phyloP scores from a whole-genome alignment of 345 rosid species.

The Linum lewisii region DNA sequence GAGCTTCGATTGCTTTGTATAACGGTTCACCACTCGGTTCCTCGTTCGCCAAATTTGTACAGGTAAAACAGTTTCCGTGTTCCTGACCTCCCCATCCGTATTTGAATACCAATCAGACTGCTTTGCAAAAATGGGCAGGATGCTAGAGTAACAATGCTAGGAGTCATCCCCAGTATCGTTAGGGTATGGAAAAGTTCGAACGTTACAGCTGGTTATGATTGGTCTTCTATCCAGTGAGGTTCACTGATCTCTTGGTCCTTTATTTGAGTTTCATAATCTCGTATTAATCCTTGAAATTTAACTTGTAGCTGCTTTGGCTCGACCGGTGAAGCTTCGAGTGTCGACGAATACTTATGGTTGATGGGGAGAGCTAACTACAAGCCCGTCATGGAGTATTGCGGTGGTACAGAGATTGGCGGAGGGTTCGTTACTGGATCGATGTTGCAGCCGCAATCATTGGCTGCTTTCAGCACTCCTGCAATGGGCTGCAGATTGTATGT shows the following conservation, averaged over 20 bases:
- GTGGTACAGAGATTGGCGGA: constrained; percentile 97
- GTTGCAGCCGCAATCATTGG: constrained; percentile 73
- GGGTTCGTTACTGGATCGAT: constrained; percentile 75
- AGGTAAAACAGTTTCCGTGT: constrained; percentile 36
- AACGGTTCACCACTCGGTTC: constrained; percentile 89
- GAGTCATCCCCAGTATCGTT: constrained; percentile 94
- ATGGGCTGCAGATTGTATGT: constrained; percentile 91
- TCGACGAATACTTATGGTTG: constrained; percentile 88
- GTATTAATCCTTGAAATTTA: too few relatives aligned
- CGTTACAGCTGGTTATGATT: constrained; percentile 60
- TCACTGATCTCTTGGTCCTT: constrained; percentile 2
- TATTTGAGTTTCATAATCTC: not conserved
- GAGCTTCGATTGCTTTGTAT: constrained; percentile 80
- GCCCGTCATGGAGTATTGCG: constrained; percentile 92
- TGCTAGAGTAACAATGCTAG: constrained; percentile 87
- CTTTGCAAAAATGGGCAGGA: constrained; percentile 57
- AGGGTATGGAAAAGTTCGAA: constrained; percentile 77
- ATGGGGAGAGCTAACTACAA: constrained; percentile 90
- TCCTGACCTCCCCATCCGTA: not conserved
- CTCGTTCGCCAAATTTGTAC: constrained; percentile 87
- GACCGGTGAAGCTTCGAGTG: constrained; percentile 97
- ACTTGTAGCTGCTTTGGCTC: constrained; percentile 92
- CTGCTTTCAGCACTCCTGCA: constrained; percentile 89
- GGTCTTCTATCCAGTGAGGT: constrained; percentile 90
- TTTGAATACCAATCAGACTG: too few relatives aligned